Evolutionary conservation across 208 protist genomes (phyloP), one percentile per base, ranked within the genome.

Genomic region (Trypanosoma avium): DNA sequence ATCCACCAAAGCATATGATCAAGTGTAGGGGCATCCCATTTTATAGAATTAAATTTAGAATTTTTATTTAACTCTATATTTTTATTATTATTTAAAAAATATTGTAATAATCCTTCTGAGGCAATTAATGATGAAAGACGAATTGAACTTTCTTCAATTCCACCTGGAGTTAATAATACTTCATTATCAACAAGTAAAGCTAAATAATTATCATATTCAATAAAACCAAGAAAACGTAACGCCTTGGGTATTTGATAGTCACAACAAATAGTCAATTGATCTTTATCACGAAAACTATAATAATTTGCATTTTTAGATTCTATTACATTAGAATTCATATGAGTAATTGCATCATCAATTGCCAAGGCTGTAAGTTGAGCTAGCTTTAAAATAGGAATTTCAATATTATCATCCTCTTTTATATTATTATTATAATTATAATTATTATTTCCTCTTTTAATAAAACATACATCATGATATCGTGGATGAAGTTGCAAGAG

Each of bases 241-340:
- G 82, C 73, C 57, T 84, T 92, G 38, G 88, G 88, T 27, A 95
- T 88, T 63, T 95, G 88, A 56, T 95, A 95, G 59, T 95, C 88
- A 45, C 84, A 92, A 81, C 88, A 95, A 42, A 95, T 69, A 32
- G 79, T 84, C 1, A 95, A 70, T 43, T 73, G 48, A 12, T 72
- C 48, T 26, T 33, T 32, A 49, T 95, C 88, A 4, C 10, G 43
- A 47, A 95, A 95, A 10, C 86, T 46, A 21, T 26, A 21, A 2
- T 5, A n/a, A 9, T 19, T 24, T 4, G 49, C 2, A 36, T 2
- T 19, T 55, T 2, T 36, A 17, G 2, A 55, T 7, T 36, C 22
- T 36, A 19, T 17, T 33, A 36, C 24, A 36, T n/a, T 2, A 21
- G 46, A 8, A 24, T 54, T 5, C 49, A 55, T 55, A 3, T 55